Evolutionary conservation across 2,329 filamentous ascomycete genomes (phyloP).

Genomic region (Acrocalymma vagum): DNA sequence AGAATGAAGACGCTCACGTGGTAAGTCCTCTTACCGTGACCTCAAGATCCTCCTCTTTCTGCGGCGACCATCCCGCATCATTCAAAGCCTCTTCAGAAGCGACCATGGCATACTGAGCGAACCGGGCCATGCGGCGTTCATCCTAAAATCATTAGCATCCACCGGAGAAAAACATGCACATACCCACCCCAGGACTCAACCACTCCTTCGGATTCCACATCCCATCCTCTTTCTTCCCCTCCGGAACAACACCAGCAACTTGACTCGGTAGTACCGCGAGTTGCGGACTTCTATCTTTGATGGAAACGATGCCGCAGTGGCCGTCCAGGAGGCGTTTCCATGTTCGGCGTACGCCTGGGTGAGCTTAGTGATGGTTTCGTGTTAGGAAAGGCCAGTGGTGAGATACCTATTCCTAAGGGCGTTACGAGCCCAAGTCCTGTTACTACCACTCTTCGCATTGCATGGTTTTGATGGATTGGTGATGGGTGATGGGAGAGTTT

Average conservation of each 20-base stretch:
- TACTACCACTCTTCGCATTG: slow-evolving; percentile 60
- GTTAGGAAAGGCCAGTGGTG: background rate
- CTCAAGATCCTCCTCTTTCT: slow-evolving; percentile 69
- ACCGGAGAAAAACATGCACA: slow-evolving; percentile 32
- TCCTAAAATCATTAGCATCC: slow-evolving; percentile 56
- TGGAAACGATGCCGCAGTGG: slow-evolving; percentile 80
- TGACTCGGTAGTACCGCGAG: slow-evolving; percentile 83
- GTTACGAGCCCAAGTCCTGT: slow-evolving; percentile 60
- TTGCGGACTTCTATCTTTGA: slow-evolving; percentile 66
- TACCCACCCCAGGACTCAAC: slow-evolving; percentile 45
- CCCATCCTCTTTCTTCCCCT: slow-evolving; percentile 54
- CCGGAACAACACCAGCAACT: slow-evolving; percentile 83
- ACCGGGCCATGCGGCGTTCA: slow-evolving; percentile 83
- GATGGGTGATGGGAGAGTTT: slow-evolving; percentile 20
- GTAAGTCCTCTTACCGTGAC: slow-evolving; percentile 63
- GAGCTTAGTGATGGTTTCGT: slow-evolving; percentile 2
- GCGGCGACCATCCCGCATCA: slow-evolving; percentile 80
- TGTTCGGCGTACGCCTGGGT: slow-evolving; percentile 72
- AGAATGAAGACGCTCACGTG: background rate
- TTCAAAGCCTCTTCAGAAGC: slow-evolving; percentile 85
- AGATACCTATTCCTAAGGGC: slow-evolving; percentile 77
- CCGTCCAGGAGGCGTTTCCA: slow-evolving; percentile 85
- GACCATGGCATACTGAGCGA: slow-evolving; percentile 90
- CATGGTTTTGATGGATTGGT: slow-evolving; percentile 42
- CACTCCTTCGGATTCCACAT: slow-evolving; percentile 58